phyloP scores from a whole-genome alignment of 2,329 filamentous ascomycete species.

The Celoporthe dispersa region DNA sequence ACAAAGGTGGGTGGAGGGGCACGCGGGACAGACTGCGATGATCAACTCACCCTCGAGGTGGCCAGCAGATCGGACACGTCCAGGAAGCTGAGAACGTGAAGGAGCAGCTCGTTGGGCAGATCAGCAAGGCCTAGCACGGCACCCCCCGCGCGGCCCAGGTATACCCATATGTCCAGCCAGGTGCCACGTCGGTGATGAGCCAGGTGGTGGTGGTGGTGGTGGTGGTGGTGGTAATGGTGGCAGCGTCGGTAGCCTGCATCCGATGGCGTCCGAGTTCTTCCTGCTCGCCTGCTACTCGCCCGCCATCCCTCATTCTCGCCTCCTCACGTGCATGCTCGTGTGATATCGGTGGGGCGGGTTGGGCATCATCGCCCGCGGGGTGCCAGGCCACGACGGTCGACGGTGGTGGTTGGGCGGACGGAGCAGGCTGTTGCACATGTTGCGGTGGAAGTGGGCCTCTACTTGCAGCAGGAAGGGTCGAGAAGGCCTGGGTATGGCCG shows the following conservation, averaged over 20 bases:
- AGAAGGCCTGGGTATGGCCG: constrained; percentile 17
- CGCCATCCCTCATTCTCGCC: not conserved
- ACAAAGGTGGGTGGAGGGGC: not conserved
- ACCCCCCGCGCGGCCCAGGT: not conserved
- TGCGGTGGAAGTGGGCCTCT: constrained; percentile 18
- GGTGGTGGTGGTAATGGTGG: not conserved
- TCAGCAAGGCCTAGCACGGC: constrained; percentile 38
- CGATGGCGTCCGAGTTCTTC: constrained; percentile 6
- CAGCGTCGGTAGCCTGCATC: constrained; percentile 13
- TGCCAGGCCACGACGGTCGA: not conserved
- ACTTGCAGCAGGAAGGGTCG: constrained; percentile 22
- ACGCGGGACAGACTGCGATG: constrained; percentile 29
- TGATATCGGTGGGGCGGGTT: constrained; percentile 31
- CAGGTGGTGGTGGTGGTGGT: not conserved
- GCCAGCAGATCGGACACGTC: constrained; percentile 62
- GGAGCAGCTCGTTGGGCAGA: constrained; percentile 61
- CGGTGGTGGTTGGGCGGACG: constrained; percentile 9
- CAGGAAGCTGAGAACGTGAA: constrained; percentile 59
- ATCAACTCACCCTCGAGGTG: constrained; percentile 55
- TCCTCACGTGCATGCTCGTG: constrained; percentile 21
- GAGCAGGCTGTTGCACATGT: constrained; percentile 14
- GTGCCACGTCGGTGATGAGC: not conserved
- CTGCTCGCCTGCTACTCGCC: not conserved
- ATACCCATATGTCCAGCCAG: not conserved
- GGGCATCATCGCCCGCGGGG: constrained; percentile 28